Base-by-base conservation (phyloP, 2,329 filamentous ascomycete species). In the Geosmithia flava region DNA sequence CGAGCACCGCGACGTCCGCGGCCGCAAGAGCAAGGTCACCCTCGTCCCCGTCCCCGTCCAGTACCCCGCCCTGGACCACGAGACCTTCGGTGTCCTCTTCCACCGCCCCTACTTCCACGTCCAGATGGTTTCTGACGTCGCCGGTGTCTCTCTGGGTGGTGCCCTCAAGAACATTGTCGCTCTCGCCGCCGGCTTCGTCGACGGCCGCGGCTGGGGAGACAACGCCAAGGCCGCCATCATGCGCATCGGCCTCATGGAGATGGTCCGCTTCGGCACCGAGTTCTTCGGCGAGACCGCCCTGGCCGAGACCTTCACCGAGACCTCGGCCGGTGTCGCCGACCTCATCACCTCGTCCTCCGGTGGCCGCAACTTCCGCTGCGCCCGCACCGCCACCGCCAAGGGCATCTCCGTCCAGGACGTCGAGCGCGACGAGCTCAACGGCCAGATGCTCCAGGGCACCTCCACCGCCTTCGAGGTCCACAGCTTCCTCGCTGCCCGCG, bases 201-300 rank as follows among this genome's bases (percentile, higher is more conserved):
- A 95, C 54, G 93, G 93, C 37, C 80, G 91, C 52, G 91, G 91
- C 54, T 98, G 93, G 91, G 93, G 93, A 59, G 90, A 97, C 71
- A 98, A 97, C 57, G 91, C 91, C 55, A 97, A 98, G 71, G 89
- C 93, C n/a, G 93, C 93, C 44, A 83, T 98, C 51, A 97, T 98
- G 88, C 86, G 93, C 42, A 85, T 97, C 19, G 93, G 93, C 7
- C 79, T 98, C 44, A 76, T 96, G 57, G 93, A 98, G 69, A 95
- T 96, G 84, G 88, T 97, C 59, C 85, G 86, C 62, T 98, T 98
- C 56, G 91, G 91, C 54, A 88, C 90, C 65, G 81, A 85, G 57
- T 98, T 97, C 72, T 98, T 97, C 63, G 80, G 81, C 17, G 78
- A 90, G 58, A 87, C 85, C 1, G 83, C 93, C 23, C 78, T 85